Conservation (phyloP, 148 eudicot genomes). For the Rhododendron molle region DNA sequence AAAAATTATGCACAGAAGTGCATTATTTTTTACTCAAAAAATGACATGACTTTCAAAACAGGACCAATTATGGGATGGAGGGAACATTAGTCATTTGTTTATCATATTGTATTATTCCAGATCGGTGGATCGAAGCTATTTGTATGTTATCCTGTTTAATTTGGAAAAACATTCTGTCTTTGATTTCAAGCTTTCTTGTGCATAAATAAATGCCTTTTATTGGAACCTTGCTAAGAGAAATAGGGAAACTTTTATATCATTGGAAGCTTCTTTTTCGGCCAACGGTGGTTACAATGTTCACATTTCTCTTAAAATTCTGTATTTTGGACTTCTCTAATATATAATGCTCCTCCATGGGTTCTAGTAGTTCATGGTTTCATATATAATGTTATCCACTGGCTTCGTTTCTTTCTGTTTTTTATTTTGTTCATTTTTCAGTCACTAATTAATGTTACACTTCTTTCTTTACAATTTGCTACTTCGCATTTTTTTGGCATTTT, state of each 20-base stretch:
- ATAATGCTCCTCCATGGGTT: neutral
- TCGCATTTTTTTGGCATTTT: neutral
- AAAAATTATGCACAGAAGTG: neutral
- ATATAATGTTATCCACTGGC: neutral
- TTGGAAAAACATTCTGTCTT: neutral
- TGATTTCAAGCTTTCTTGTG: neutral
- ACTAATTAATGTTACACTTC: neutral
- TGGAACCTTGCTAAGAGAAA: constrained; percentile 1
- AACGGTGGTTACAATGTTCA: neutral
- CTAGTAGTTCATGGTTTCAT: neutral
- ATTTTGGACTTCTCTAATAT: neutral
- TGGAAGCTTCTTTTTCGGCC: neutral
- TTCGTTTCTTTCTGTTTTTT: neutral
- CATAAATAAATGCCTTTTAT: neutral
- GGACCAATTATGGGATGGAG: neutral
- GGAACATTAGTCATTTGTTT: neutral
- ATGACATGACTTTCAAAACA: neutral
- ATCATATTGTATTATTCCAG: neutral
- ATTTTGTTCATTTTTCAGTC: neutral
- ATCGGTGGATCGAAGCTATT: neutral
- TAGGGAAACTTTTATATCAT: neutral
- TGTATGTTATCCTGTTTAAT: neutral
- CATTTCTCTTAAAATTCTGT: neutral
- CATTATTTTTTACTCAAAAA: neutral
- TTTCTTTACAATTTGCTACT: neutral